Percentiles rank a stretch among this genome's conserved stretches.
Conservation (phyloP, 306 rosid genomes). For the Quercus mongolica region DNA sequence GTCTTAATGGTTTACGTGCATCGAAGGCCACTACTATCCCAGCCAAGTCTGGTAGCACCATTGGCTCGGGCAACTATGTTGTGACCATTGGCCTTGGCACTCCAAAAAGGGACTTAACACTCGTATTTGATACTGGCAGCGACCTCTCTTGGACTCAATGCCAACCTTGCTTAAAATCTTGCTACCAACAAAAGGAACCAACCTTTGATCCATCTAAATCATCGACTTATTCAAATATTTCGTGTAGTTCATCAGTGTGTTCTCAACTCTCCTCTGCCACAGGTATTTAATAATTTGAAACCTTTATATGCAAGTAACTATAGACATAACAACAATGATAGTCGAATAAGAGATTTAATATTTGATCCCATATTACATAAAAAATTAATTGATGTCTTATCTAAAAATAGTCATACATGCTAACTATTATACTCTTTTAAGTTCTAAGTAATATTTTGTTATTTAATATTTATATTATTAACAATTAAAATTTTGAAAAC, state of each 20-base stretch:
- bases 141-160: slow-evolving; percentile 86
- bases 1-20: background rate
- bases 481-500: too few species aligned
- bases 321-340: too few species aligned
- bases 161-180: slow-evolving; percentile 43
- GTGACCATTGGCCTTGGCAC: slow-evolving; percentile 64
- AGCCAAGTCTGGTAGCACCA: slow-evolving; percentile 40
- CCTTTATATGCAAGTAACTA: background rate
- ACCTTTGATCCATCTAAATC: slow-evolving; percentile 47
- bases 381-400: background rate
- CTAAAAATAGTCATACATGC: background rate
- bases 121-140: slow-evolving; percentile 66
- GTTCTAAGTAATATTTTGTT: too few species aligned
- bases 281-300: slow-evolving; percentile 19
- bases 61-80: slow-evolving; percentile 58
- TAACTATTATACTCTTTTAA: too few species aligned
- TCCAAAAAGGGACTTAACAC: slow-evolving; percentile 49
- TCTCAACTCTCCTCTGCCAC: slow-evolving; percentile 48
- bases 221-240: slow-evolving; percentile 38
- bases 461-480: too few species aligned
- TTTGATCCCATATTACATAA: too few species aligned
- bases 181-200: slow-evolving; percentile 53
- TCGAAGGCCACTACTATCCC: slow-evolving; percentile 31
- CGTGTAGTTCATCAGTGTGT: slow-evolving; percentile 42
- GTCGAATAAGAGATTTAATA: too few species aligned